Conservation (phyloP, 2,329 filamentous ascomycete genomes). For the Sporothrix inflata region DNA sequence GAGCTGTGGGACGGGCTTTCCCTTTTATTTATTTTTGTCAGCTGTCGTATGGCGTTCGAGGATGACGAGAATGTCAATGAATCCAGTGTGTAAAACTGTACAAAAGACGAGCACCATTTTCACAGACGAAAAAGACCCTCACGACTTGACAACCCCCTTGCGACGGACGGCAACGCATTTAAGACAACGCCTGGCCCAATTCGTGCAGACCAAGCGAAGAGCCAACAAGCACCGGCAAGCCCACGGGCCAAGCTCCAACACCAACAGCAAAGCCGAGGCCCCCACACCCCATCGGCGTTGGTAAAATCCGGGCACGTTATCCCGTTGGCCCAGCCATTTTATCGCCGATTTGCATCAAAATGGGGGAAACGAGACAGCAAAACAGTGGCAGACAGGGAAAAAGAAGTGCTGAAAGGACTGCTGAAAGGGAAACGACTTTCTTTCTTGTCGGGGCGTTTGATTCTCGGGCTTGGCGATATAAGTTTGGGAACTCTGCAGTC, state of each 20-base stretch:
- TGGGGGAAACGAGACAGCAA: background rate
- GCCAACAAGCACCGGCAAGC: background rate
- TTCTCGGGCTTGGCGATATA: background rate
- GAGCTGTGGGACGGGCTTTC: background rate
- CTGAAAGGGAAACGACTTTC: background rate
- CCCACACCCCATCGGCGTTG: constrained; percentile 15
- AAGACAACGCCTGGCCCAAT: background rate
- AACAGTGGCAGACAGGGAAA: background rate
- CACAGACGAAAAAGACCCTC: no score
- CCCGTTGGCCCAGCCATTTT: background rate
- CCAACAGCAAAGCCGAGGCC: background rate
- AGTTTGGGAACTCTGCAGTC: background rate
- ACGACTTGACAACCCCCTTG: background rate
- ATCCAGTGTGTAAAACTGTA: no score
- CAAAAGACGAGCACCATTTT: no score
- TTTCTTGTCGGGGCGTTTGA: no score
- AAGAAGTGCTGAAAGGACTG: background rate
- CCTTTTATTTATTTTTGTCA: background rate
- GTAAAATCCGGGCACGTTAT: constrained; percentile 25
- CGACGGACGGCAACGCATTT: no score
- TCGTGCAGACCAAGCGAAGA: background rate
- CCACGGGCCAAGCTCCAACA: background rate
- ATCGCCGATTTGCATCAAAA: constrained; percentile 1
- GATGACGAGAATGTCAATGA: background rate
- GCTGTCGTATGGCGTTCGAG: background rate